Percentiles rank a stretch among this genome's conserved stretches.
Evolutionary conservation across 345 rosid genomes (phyloP).

Genomic region (Durio zibethinus): DNA sequence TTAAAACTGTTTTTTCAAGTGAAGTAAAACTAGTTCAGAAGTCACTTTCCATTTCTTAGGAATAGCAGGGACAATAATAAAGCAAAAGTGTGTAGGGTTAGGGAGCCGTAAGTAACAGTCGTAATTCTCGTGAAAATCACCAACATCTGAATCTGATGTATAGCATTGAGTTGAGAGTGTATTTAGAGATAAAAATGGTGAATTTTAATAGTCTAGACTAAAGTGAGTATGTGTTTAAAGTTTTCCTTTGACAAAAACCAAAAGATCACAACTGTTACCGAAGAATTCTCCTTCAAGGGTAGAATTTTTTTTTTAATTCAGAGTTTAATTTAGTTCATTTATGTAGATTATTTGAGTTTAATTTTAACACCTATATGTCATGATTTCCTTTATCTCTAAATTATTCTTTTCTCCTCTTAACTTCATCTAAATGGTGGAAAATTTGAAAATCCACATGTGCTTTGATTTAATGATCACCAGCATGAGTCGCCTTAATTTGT

Average conservation of each 20-base stretch:
- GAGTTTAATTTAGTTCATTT: too few species aligned
- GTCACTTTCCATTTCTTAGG: background rate
- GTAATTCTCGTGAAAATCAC: background rate
- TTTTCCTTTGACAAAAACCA: background rate
- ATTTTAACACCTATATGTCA: too few species aligned
- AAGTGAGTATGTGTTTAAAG: background rate
- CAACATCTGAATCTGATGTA: background rate
- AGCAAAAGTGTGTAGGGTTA: background rate
- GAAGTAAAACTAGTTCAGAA: background rate
- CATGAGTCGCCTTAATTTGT: too few species aligned
- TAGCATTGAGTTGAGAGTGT: background rate
- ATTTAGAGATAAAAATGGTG: background rate
- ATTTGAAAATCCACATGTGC: too few species aligned
- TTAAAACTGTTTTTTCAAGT: background rate
- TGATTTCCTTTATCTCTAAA: too few species aligned
- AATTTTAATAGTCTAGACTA: too few species aligned
- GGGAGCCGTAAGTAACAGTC: background rate
- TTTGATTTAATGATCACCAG: too few species aligned
- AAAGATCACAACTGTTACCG: background rate
- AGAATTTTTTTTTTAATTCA: too few species aligned
- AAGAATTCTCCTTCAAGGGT: too few species aligned
- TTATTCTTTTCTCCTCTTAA: too few species aligned
- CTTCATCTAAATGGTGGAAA: too few species aligned
- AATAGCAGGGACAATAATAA: background rate
- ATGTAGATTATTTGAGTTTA: too few species aligned